Conservation (phyloP, 345 rosid genomes). For the Eucalyptus caleyi region DNA sequence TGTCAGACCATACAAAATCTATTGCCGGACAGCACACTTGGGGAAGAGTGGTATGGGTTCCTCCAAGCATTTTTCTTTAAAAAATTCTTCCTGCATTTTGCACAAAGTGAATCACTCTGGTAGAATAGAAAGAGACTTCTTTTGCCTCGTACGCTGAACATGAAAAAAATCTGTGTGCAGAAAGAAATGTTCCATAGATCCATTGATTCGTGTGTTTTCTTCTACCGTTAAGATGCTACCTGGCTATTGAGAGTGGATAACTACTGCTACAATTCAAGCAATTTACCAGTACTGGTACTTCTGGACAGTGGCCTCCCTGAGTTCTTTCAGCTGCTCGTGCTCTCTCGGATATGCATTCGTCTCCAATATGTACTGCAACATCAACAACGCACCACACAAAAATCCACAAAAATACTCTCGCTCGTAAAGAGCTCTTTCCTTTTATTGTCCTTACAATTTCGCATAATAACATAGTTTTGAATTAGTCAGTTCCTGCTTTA, state of each 20-base stretch:
- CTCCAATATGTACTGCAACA: conserved; percentile 19
- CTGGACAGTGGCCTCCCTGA: conserved; percentile 25
- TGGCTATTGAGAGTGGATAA: not conserved
- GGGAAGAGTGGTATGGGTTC: too few species aligned
- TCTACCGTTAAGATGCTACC: not conserved
- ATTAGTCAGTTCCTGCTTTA: not conserved
- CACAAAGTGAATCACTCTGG: not conserved
- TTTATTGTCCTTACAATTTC: not conserved
- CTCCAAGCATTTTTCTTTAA: too few species aligned
- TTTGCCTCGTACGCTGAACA: not conserved
- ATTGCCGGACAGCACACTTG: too few species aligned
- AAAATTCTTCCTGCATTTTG: not conserved
- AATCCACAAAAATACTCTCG: too few species aligned
- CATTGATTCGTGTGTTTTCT: not conserved
- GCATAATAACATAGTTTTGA: not conserved
- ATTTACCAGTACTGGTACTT: conserved; percentile 8
- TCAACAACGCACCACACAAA: not conserved
- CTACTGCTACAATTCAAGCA: not conserved
- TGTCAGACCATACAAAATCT: too few species aligned
- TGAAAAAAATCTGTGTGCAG: not conserved
- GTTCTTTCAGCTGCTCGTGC: conserved; percentile 24
- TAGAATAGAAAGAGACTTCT: not conserved
- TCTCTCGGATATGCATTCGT: conserved; percentile 41
- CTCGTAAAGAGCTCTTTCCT: not conserved
- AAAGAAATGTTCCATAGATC: not conserved